A percentile compares a stretch with the other conserved stretches of the same genome.
These are phyloP conservation scores for Candida berthetii DNA, from an alignment of 805 yeast genomes.

Conservation along the genomic window DNA sequence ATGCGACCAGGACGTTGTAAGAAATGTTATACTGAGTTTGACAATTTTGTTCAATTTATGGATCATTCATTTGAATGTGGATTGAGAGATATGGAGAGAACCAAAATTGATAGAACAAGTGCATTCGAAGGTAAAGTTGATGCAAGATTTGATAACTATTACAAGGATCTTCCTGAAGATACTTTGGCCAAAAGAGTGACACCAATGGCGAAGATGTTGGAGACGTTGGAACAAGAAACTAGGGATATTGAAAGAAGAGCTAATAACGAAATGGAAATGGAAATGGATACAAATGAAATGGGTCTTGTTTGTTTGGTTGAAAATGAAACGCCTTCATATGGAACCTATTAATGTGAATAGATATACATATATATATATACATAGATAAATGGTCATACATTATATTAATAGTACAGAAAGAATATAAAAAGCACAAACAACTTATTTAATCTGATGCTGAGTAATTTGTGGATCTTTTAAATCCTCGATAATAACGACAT, in stretches of 20 bases:
- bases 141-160: neutral
- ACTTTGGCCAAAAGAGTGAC: neutral
- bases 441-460: neutral
- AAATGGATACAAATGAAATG: neutral
- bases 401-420: no score
- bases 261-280: neutral
- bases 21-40: conserved; percentile 53
- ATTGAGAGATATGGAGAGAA: neutral
- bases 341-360: no score
- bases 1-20: conserved; percentile 53
- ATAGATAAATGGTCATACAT: no score
- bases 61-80: conserved; percentile 67
- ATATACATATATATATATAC: no score
- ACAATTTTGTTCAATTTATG: conserved; percentile 47
- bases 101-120: neutral
- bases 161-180: neutral
- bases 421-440: no score
- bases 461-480: neutral
- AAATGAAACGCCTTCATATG: no score
- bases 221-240: neutral
- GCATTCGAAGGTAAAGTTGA: neutral
- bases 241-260: neutral
- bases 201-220: neutral
- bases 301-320: neutral
- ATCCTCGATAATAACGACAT: conserved; percentile 23